A percentile compares a stretch with the other conserved stretches of the same genome.
These are phyloP conservation scores for Aspergillus sp. DNA, from an alignment of 2,329 filamentous ascomycete species.

Conservation along the genomic window DNA sequence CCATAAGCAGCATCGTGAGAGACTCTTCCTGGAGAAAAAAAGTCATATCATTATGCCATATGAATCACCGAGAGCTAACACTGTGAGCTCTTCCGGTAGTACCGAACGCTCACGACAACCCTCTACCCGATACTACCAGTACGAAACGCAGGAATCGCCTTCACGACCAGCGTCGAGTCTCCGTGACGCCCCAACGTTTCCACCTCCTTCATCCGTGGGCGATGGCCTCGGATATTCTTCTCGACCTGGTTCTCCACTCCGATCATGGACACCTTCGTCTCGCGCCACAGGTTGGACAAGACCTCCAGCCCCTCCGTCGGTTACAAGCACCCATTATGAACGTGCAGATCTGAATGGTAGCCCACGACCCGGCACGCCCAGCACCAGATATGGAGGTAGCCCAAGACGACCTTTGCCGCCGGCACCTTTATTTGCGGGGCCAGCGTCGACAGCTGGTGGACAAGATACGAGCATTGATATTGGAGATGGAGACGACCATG, in stretches of 20 bases:
- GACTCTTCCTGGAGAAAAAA: too few species aligned
- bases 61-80: too few species aligned
- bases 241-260: conserved; percentile 36
- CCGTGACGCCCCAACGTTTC: conserved; percentile 36
- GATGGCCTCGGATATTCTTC: conserved; percentile 35
- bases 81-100: too few species aligned
- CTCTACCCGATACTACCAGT: conserved; percentile 10
- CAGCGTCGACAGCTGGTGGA: conserved; percentile 34
- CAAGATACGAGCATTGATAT: conserved; percentile 43
- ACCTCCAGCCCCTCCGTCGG: conserved; percentile 64
- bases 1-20: too few species aligned
- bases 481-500: conserved; percentile 60
- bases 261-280: conserved; percentile 52
- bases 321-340: conserved; percentile 69
- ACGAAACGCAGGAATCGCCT: conserved; percentile 16
- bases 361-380: conserved; percentile 84
- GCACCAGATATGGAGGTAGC: conserved; percentile 81
- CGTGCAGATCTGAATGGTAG: conserved; percentile 84
- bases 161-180: conserved; percentile 41
- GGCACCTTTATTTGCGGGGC: conserved; percentile 72
- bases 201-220: conserved; percentile 30
- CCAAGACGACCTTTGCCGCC: conserved; percentile 82
- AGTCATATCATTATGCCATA: too few species aligned
- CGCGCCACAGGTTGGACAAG: conserved; percentile 60
- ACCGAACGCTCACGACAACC: neutral